phyloP scores from a whole-genome alignment of 2,329 filamentous ascomycete species.

The Didymella exigua region DNA sequence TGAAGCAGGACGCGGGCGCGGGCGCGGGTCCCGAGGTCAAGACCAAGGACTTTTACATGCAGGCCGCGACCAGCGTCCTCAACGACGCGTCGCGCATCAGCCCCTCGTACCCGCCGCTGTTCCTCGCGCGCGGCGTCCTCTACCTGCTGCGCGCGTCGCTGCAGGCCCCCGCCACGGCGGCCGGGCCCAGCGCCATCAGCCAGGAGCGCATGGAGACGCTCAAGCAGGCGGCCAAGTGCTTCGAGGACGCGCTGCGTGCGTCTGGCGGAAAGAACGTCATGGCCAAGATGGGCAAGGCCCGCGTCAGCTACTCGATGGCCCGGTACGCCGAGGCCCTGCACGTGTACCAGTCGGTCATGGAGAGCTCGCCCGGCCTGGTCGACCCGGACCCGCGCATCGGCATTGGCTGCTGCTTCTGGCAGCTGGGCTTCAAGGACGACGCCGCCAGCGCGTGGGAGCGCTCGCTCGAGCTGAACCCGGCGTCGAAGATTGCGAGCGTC shows the following conservation, averaged over 20 bases:
- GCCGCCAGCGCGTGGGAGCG: slow-evolving; percentile 91
- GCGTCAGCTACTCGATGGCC: slow-evolving; percentile 83
- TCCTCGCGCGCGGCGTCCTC: slow-evolving; percentile 87
- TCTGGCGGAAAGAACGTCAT: slow-evolving; percentile 89
- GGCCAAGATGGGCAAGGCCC: slow-evolving; percentile 86
- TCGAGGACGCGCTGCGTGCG: slow-evolving; percentile 88
- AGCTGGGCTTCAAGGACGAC: slow-evolving; percentile 91
- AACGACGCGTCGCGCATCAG: slow-evolving; percentile 97
- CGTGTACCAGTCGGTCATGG: slow-evolving; percentile 83
- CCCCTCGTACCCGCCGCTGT: slow-evolving; percentile 87
- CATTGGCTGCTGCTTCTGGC: slow-evolving; percentile 97
- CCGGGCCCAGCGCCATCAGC: slow-evolving; percentile 67
- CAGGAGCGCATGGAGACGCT: slow-evolving; percentile 77
- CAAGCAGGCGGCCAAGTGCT: slow-evolving; percentile 85
- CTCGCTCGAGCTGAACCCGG: slow-evolving; percentile 77
- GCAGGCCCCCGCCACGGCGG: slow-evolving; percentile 73
- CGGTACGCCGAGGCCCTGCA: slow-evolving; percentile 84
- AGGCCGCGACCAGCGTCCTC: slow-evolving; percentile 84
- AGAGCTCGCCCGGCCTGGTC: slow-evolving; percentile 82
- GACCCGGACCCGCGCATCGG: slow-evolving; percentile 96
- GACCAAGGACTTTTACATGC: slow-evolving; percentile 92
- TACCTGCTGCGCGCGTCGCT: slow-evolving; percentile 86
- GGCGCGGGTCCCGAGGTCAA: slow-evolving; percentile 64
- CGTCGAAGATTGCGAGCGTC: slow-evolving; percentile 89
- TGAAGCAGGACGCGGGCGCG: slow-evolving; percentile 58